Evolutionary conservation across 1,284 basidiomycete genomes (phyloP), one percentile per base, ranked within the genome.

Genomic region (Naganishia cerealis): DNA sequence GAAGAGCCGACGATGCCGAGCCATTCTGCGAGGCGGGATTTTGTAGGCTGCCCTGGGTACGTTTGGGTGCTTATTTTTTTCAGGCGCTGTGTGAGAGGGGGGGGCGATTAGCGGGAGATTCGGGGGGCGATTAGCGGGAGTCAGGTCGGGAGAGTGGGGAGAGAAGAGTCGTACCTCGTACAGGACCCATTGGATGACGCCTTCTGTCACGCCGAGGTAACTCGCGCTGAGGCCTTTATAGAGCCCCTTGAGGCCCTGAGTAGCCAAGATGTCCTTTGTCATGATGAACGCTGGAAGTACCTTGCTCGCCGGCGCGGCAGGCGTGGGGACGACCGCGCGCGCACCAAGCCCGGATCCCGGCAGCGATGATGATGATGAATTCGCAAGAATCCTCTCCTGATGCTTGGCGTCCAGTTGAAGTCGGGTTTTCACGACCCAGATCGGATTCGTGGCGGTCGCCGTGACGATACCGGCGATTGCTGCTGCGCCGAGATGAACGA

Each of bases 361-460:
- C n/a, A 21, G 24, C 6, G 67, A 18, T 12, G 69, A 10, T 15
- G 57, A 5, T 40, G 53, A 16, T 29, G 50, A 39, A 40, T 54
- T 43, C 18, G 68, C 42, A 48, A 58, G 66, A 8, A 63, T 50
- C n/a, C 58, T 56, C 29, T 67, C 67, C 70, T 71, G 67, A 33
- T 72, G 72, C 59, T 75, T 76, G 7, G 79, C 78, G 0, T 75
- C 75, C 16, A 81, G 87, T 78, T 99, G 95, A 61, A 98, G 77
- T 2, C 95, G 87, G 43, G 95, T 99, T 81, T 98, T 98, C 73
- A 99, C 91, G 48, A 99, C 77, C 95, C 95, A 99, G 55, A 99
- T 96, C 0, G 95, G 95, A 78, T 98, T 98, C 18, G 95, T 98
- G 12, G 87, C 91, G 0, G 92, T 90, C 0, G 94, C 87, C 0